Conservation (phyloP, 495 filamentous ascomycete species). For the Paragyromitra xinjiangensis region DNA sequence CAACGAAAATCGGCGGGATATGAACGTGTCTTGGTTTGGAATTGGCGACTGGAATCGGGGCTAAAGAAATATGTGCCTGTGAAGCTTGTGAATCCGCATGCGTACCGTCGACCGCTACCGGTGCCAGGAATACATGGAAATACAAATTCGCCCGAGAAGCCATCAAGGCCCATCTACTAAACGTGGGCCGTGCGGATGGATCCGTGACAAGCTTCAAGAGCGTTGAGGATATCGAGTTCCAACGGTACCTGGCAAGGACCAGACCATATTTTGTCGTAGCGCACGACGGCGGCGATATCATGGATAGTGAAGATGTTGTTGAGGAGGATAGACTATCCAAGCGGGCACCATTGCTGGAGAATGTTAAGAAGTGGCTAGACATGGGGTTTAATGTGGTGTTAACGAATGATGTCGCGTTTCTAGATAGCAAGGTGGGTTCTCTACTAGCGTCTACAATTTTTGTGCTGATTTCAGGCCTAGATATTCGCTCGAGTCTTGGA, state of each 20-base stretch:
- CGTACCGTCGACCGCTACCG: slow-evolving; percentile 28
- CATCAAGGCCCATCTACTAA: slow-evolving; percentile 69
- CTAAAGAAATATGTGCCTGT: slow-evolving; percentile 44
- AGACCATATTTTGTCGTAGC: slow-evolving; percentile 73
- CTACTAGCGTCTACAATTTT: not conserved
- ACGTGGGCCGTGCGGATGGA: slow-evolving; percentile 51
- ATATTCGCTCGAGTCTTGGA: slow-evolving; percentile 43
- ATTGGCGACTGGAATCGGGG: not conserved
- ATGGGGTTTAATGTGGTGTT: slow-evolving; percentile 62
- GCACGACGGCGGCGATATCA: slow-evolving; percentile 66
- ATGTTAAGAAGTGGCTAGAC: slow-evolving; percentile 38
- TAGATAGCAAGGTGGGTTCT: slow-evolving; percentile 66
- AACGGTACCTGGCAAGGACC: slow-evolving; percentile 63
- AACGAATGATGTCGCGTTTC: slow-evolving; percentile 67
- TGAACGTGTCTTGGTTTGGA: not conserved
- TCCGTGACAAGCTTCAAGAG: slow-evolving; percentile 29
- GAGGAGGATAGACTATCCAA: slow-evolving; percentile 12
- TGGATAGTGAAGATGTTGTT: not conserved
- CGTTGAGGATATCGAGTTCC: slow-evolving; percentile 60
- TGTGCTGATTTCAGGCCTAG: slow-evolving; percentile 20
- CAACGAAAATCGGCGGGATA: not conserved
- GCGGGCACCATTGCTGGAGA: not conserved
- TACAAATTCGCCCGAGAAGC: slow-evolving; percentile 70
- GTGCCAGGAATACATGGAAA: slow-evolving; percentile 58
- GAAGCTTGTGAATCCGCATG: slow-evolving; percentile 27